These are phyloP conservation scores for Atkinsonella texensis DNA, from an alignment of 2,329 filamentous ascomycete genomes.

Conservation along the genomic window DNA sequence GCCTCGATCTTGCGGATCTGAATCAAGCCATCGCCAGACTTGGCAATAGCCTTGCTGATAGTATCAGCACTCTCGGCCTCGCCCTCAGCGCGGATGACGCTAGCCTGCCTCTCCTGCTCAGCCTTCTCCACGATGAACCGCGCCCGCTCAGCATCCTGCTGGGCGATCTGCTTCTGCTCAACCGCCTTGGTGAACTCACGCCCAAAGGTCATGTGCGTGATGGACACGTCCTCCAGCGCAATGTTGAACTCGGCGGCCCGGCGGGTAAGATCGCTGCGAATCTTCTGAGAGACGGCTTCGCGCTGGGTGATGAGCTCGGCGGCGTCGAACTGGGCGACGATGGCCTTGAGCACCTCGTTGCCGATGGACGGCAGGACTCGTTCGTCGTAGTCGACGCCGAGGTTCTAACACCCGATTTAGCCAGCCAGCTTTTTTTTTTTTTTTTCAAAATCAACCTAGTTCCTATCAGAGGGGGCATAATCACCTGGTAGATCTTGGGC, in stretches of 20 bases:
- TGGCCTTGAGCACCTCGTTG: constrained; percentile 97
- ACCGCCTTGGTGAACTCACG: constrained; percentile 98
- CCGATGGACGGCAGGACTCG: constrained; percentile 95
- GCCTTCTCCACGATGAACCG: constrained; percentile 98
- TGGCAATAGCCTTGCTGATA: constrained; percentile 86
- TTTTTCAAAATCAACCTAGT: no score
- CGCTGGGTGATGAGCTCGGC: constrained; percentile 98
- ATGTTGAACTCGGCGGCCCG: constrained; percentile 98
- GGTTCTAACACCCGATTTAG: constrained; percentile 48
- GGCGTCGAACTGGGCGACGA: constrained; percentile 97
- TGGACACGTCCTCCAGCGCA: constrained; percentile 94
- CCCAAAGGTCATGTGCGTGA: constrained; percentile 99
- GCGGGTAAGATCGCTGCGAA: constrained; percentile 82
- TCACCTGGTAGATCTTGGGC: constrained; percentile 96
- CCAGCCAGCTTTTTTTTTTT: not conserved
- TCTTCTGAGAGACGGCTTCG: constrained; percentile 90
- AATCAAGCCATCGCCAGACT: constrained; percentile 84
- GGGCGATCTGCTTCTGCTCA: constrained; percentile 99
- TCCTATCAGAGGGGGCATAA: no score
- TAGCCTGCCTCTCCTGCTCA: constrained; percentile 97
- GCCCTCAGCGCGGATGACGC: constrained; percentile 95
- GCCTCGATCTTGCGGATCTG: constrained; percentile 97
- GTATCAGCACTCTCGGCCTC: constrained; percentile 95
- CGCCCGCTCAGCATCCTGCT: constrained; percentile 95
- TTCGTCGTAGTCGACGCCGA: constrained; percentile 97